Evolutionary conservation across 139 green algal genomes (phyloP), one percentile per base, ranked within the genome.

Genomic region (Desmodesmus armatus): DNA sequence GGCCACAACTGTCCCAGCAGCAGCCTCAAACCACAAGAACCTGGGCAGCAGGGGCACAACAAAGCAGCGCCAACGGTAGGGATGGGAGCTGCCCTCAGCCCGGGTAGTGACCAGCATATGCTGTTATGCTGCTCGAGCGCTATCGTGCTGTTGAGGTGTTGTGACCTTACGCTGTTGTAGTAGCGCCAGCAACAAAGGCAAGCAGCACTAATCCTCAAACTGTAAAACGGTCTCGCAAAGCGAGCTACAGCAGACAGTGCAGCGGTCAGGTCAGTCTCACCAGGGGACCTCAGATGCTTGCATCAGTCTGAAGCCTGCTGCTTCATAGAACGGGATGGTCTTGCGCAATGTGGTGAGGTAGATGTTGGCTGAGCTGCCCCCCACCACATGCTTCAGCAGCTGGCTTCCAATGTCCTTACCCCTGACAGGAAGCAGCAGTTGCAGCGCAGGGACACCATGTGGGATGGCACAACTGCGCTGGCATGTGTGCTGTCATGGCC

Each of bases 1-100:
- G 3, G 87, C 87, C n/a, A 87, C 82, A 21, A 85, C 67, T 2
- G 82, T 80, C 44, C 87, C 87, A 27, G 81, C 87, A 27, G 49
- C 5, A 31, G 43, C 25, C 23, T 90, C 87, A 85, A 88, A 87
- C 65, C 72, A 70, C 81, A 90, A 29, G 11, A 35, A 78, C 55
- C 87, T 86, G 69, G 31, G 27, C 5, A n/a, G n/a, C n/a, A n/a
- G n/a, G n/a, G n/a, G n/a, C n/a, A n/a, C n/a, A n/a, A n/a, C n/a
- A n/a, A n/a, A n/a, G n/a, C n/a, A n/a, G n/a, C n/a, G n/a, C n/a
- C n/a, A n/a, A n/a, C n/a, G n/a, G n/a, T n/a, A n/a, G n/a, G n/a
- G n/a, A n/a, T n/a, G n/a, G n/a, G n/a, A n/a, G n/a, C n/a, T n/a
- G n/a, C n/a, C n/a, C n/a, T n/a, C n/a, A n/a, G n/a, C n/a, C n/a